Base-by-base conservation (phyloP, 2,329 filamentous ascomycete genomes). In the Ophiognomonia clavigignenti-juglandacearum region DNA sequence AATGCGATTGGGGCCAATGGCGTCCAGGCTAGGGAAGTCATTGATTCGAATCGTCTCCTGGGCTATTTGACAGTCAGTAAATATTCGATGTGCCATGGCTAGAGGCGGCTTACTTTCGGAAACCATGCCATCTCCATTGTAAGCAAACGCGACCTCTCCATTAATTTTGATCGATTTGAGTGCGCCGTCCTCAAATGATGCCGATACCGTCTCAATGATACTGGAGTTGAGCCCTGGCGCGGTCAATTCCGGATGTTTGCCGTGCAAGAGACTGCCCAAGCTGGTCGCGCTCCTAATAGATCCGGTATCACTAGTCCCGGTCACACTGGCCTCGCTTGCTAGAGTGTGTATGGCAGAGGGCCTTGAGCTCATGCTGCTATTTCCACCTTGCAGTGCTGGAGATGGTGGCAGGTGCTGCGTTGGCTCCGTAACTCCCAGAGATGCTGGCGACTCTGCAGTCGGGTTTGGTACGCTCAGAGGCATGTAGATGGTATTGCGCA, bases 231-330 rank as follows among this genome's bases (percentile, higher is more conserved):
- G 73, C 3, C 93, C 92, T 1, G 86, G 80, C 9, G 81, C 78
- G 44, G 85, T 78, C 67, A 95, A 75, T 16, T 96, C 90, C 1
- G 89, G 85, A 62, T 98, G 93, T 58, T 83, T 85, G 43, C 81
- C 71, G n/a, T 86, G 80, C 4, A 76, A 76, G 36, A 85, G 70
- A 37, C 82, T 81, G 55, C 82, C 83, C 35, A 92, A 69, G 2
- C 90, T 95, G 54, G 88, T 87, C 2, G 86, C 86, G 3, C 93
- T 98, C 40, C 91, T 85, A 51, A 97, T 85, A 1, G 93, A 97
- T 47, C 92, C 89, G 3, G 88, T 90, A 63, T 98, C 93, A 1
- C 90, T 95, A 14, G 74, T 72, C 20, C 67, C 75, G 2, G 74
- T 69, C 26, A 75, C 61, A 70, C 78, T 74, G 43, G 77, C 70